Base-by-base conservation (phyloP, 495 filamentous ascomycete genomes). In the Penicillium pulvis region DNA sequence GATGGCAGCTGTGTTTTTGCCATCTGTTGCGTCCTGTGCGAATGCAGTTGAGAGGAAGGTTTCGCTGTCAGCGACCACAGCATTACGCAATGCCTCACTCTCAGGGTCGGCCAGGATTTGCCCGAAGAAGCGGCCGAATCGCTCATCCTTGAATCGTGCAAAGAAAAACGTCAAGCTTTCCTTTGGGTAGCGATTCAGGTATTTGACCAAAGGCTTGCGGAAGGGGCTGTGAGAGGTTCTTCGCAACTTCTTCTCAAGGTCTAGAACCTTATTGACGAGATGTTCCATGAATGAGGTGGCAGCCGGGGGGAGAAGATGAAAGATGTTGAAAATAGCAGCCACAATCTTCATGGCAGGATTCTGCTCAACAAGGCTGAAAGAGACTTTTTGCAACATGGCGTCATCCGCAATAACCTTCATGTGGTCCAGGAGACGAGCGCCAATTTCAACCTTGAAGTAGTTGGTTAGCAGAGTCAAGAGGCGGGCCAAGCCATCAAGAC, bases 361-460 rank as follows among this genome's bases (percentile, higher is more conserved):
- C 65, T 97, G 93, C 69, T 98, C 95, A 46, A 98, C 88, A 55
- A 97, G 84, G 6, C 86, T 92, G 72, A 97, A 97, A 0, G 93
- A 97, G 3, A 94, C 88, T 66, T 92, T 90, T 70, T 97, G 93
- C 54, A 98, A 75, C 9, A 84, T 81, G 36, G 76, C 76, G 20
- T 88, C 81, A 60, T 97, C 93, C 0, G 93, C 94, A 65, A 99
- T 91, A 14, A 86, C 82, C 68, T 91, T 93, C 79, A 98, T 87
- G 60, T 99, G 95, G 46, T 96, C 93, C 16, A 99, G 76, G 8
- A 99, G 74, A 44, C 93, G 83, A 35, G 91, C 84, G 6, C 95
- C 95, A 48, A 99, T 99, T 69, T 97, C 95, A 2, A 97, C 93
- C 74, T 99, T 99, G 79, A 99, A 99, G 69, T 98, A 98, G 51